phyloP scores from a whole-genome alignment of 2,329 filamentous ascomycete species.

The Cladorrhinum sp. region DNA sequence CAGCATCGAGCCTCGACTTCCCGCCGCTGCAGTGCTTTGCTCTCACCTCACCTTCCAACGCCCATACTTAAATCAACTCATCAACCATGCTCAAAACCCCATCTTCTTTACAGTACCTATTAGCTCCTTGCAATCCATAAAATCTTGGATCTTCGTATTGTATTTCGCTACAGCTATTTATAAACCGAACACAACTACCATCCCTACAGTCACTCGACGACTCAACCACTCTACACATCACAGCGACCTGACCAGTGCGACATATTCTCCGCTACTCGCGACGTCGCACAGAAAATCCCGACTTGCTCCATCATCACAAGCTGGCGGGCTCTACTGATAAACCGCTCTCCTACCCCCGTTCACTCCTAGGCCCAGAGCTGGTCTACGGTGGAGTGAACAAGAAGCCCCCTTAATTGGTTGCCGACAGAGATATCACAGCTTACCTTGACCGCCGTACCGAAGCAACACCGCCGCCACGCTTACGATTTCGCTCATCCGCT shows the following conservation, averaged over 20 bases:
- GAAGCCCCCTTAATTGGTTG: conserved; percentile 89
- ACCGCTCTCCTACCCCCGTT: conserved; percentile 73
- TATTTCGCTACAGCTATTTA: not conserved
- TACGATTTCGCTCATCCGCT: conserved; percentile 7
- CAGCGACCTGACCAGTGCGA: conserved; percentile 1
- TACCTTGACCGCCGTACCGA: not conserved
- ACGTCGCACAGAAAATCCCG: conserved; percentile 3
- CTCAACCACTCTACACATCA: not conserved
- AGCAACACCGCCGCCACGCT: not conserved
- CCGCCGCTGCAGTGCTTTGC: not conserved
- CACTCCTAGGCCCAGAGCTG: conserved; percentile 88
- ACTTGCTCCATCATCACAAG: conserved; percentile 17
- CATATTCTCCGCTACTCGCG: conserved; percentile 1
- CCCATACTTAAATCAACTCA: not conserved
- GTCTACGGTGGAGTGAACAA: conserved; percentile 96
- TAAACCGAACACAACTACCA: not conserved
- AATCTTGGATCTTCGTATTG: not conserved
- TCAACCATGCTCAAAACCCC: not conserved
- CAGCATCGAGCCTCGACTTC: not conserved
- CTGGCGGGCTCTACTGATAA: conserved; percentile 47
- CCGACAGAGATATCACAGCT: not conserved
- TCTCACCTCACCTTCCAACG: not conserved
- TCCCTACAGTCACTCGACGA: not conserved
- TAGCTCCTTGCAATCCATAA: not conserved
- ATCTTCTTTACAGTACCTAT: not conserved